Conservation (phyloP, 768 basidiomycete genomes). For the Asterophora lycoperdoides region DNA sequence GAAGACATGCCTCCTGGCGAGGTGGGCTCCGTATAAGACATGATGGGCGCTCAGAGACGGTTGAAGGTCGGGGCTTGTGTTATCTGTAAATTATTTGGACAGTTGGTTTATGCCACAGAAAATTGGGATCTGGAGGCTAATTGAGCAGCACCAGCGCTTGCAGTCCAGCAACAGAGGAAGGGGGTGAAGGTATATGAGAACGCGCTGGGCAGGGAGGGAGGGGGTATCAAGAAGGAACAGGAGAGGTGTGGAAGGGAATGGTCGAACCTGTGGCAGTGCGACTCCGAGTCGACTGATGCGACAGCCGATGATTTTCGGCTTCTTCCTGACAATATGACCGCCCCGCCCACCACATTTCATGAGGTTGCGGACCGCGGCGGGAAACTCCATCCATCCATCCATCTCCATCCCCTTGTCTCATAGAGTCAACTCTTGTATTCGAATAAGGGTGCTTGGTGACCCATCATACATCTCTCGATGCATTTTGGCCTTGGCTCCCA, state of each 20-base stretch:
- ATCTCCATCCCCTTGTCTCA: no score
- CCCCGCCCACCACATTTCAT: no score
- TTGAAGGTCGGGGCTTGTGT: constrained; percentile 17
- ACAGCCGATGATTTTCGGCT: constrained; percentile 18
- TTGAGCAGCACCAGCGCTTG: constrained; percentile 45
- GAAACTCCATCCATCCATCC: no score
- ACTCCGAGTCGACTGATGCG: constrained; percentile 15
- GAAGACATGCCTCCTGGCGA: constrained; percentile 65
- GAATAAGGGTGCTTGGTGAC: no score
- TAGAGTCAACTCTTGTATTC: no score
- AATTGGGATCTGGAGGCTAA: constrained; percentile 15
- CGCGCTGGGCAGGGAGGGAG: constrained; percentile 15
- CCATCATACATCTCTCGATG: no score
- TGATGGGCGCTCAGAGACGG: constrained; percentile 33
- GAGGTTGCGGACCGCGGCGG: no score
- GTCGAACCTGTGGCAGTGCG: constrained; percentile 13
- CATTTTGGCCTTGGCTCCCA: no score
- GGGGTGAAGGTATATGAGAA: constrained; percentile 21
- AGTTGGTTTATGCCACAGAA: constrained; percentile 12
- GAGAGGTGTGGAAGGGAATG: constrained; percentile 15
- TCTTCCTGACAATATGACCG: constrained; percentile 20
- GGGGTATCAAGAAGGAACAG: constrained; percentile 35
- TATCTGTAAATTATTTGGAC: constrained; percentile 11
- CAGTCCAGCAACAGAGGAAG: constrained; percentile 26
- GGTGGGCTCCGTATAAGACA: constrained; percentile 61